These are phyloP conservation scores for Mucor plumbeus DNA, from an alignment of 371 early-diverging fungal species.

Conservation along the genomic window DNA sequence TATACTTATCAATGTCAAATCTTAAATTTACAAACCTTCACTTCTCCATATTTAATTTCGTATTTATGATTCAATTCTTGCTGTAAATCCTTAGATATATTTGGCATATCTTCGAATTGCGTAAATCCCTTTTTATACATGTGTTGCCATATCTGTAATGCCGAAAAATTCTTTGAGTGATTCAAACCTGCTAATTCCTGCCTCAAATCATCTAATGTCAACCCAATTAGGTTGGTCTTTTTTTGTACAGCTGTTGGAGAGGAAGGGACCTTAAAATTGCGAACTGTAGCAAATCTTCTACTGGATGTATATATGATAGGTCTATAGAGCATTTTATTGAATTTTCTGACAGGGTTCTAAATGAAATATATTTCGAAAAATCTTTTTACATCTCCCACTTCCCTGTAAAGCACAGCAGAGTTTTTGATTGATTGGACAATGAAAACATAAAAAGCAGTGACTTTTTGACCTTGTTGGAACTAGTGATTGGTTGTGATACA, in stretches of 20 bases:
- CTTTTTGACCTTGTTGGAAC: neutral
- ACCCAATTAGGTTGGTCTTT: slow-evolving; percentile 58
- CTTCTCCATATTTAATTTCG: slow-evolving; percentile 64
- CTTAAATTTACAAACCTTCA: slow-evolving; percentile 47
- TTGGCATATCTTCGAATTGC: slow-evolving; percentile 69
- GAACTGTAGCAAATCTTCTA: slow-evolving; percentile 11
- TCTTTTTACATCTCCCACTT: neutral
- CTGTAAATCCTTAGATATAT: slow-evolving; percentile 60
- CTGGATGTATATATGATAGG: neutral
- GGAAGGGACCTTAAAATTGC: slow-evolving; percentile 19
- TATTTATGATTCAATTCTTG: slow-evolving; percentile 54
- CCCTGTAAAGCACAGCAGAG: neutral
- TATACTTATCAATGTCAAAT: neutral
- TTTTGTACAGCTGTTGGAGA: neutral
- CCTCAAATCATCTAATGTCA: slow-evolving; percentile 44
- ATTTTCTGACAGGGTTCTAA: neutral
- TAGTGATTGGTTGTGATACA: too few species aligned
- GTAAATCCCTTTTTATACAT: slow-evolving; percentile 67
- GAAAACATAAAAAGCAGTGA: neutral
- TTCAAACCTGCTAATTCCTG: slow-evolving; percentile 37
- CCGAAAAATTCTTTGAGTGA: slow-evolving; percentile 54
- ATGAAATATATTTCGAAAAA: neutral
- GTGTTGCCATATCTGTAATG: slow-evolving; percentile 68
- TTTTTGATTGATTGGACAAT: neutral
- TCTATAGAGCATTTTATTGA: neutral